phyloP scores from a whole-genome alignment of 2,329 filamentous ascomycete species.

The Colletotrichum sp. region DNA sequence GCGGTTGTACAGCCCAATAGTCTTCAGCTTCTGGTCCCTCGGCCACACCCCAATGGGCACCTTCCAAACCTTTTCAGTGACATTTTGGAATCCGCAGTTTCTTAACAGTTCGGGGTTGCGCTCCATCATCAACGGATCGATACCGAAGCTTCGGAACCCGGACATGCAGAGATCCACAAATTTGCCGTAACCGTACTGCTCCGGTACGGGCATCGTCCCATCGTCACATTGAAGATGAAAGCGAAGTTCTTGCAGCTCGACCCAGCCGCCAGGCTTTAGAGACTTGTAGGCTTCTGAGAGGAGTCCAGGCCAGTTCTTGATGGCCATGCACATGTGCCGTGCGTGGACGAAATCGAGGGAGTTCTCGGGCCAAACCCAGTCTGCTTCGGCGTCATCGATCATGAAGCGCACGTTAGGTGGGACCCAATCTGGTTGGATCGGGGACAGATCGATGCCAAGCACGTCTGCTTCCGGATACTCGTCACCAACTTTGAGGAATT shows the following conservation, averaged over 20 bases:
- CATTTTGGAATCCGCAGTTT: constrained; percentile 25
- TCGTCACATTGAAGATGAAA: constrained; percentile 42
- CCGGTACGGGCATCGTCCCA: constrained; percentile 40
- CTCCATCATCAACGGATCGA: constrained; percentile 57
- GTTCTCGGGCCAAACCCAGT: constrained; percentile 29
- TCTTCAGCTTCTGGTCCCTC: constrained; percentile 19
- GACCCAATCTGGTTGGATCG: constrained; percentile 43
- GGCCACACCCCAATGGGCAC: constrained; percentile 27
- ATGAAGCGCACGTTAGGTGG: constrained; percentile 44
- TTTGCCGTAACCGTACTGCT: constrained; percentile 49
- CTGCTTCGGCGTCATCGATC: constrained; percentile 37
- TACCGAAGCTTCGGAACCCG: constrained; percentile 48
- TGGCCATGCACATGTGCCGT: constrained; percentile 44
- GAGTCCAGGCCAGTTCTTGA: constrained; percentile 33
- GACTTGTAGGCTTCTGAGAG: constrained; percentile 34
- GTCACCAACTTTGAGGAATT: constrained; percentile 33
- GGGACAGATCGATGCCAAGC: constrained; percentile 42
- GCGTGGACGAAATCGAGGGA: constrained; percentile 33
- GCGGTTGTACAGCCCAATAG: constrained; percentile 26
- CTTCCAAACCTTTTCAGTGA: constrained; percentile 23
- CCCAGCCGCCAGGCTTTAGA: constrained; percentile 48
- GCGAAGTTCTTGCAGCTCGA: constrained; percentile 51
- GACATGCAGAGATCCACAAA: constrained; percentile 57
- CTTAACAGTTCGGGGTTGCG: constrained; percentile 54
- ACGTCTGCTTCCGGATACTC: constrained; percentile 41